Conservation (phyloP, 2,329 filamentous ascomycete species). For the Talaromyces sp. region DNA sequence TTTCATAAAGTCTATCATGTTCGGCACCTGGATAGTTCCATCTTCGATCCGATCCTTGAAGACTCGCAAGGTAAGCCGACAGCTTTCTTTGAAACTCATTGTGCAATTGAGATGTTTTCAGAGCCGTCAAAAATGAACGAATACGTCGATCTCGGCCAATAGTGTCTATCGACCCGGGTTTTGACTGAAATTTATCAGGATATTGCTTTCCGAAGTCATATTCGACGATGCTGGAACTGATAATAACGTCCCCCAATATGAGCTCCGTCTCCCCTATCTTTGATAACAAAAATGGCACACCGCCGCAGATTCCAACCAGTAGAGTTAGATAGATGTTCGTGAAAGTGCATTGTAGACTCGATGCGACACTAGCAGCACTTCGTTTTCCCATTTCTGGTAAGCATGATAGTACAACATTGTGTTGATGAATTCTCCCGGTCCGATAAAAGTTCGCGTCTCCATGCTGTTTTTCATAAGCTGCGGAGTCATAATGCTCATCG, state of each 20-base stretch:
- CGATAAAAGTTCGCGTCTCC: slow-evolving; percentile 18
- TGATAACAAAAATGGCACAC: slow-evolving; percentile 16
- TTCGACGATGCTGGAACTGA: slow-evolving; percentile 25
- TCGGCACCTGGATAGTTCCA: slow-evolving; percentile 12
- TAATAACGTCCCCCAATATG: slow-evolving; percentile 27
- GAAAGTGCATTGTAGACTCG: slow-evolving; percentile 19
- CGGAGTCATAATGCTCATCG: neutral
- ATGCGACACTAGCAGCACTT: slow-evolving; percentile 13
- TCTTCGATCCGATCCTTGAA: neutral
- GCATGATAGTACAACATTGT: slow-evolving; percentile 23
- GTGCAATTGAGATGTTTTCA: neutral
- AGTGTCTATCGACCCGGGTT: neutral
- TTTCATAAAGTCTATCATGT: slow-evolving; percentile 16
- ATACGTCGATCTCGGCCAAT: slow-evolving; percentile 3
- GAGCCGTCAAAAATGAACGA: neutral
- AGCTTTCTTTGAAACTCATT: slow-evolving; percentile 1
- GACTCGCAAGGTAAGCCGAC: neutral
- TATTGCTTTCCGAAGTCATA: slow-evolving; percentile 25
- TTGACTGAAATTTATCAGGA: slow-evolving; percentile 2
- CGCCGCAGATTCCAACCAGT: slow-evolving; percentile 24
- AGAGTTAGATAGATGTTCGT: slow-evolving; percentile 21
- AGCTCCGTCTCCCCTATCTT: slow-evolving; percentile 16
- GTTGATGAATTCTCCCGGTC: slow-evolving; percentile 21
- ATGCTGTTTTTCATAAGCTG: neutral
- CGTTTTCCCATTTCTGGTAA: slow-evolving; percentile 23